Percentiles rank a stretch among this genome's conserved stretches.
Evolutionary conservation across 352 stramenopile genomes (phyloP).

Genomic region (Phytopythium aichiense): DNA sequence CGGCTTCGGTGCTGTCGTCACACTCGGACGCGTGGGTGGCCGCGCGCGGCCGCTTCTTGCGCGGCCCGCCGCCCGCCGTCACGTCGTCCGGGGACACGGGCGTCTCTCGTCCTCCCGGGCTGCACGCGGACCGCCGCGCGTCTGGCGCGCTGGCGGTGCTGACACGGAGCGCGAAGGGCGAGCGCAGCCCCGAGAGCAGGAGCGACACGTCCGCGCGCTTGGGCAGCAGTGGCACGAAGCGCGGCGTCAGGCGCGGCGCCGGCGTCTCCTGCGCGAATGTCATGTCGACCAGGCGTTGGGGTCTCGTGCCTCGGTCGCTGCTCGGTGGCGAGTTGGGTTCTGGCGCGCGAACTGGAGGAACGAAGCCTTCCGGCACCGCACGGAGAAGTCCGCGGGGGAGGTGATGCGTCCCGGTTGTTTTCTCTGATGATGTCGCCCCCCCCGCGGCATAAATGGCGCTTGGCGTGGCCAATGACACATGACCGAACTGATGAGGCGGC

Average conservation of each 20-base stretch:
- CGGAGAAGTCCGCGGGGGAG: too few relatives aligned
- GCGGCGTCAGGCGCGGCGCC: neutral
- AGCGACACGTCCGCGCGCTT: neutral
- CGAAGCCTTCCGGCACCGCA: too few relatives aligned
- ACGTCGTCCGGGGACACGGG: neutral
- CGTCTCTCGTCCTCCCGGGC: neutral
- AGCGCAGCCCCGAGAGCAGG: neutral
- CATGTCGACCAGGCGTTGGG: neutral
- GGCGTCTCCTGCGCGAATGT: neutral
- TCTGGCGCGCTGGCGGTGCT: neutral
- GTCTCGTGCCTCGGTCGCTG: too few relatives aligned
- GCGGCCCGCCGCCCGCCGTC: neutral
- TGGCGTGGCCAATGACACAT: too few relatives aligned
- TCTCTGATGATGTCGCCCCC: too few relatives aligned
- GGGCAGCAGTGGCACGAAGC: conserved; percentile 8
- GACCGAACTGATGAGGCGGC: too few relatives aligned
- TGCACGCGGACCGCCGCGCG: neutral
- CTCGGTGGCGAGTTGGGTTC: too few relatives aligned
- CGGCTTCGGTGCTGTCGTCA: neutral
- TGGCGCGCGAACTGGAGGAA: too few relatives aligned
- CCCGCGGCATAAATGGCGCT: neutral
- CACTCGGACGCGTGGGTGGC: neutral
- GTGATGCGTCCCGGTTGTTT: too few relatives aligned
- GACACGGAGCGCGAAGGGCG: neutral
- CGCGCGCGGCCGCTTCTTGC: neutral